Base-by-base conservation (phyloP, 192 early-diverging fungal genomes). In the Glomus cerebriforme region DNA sequence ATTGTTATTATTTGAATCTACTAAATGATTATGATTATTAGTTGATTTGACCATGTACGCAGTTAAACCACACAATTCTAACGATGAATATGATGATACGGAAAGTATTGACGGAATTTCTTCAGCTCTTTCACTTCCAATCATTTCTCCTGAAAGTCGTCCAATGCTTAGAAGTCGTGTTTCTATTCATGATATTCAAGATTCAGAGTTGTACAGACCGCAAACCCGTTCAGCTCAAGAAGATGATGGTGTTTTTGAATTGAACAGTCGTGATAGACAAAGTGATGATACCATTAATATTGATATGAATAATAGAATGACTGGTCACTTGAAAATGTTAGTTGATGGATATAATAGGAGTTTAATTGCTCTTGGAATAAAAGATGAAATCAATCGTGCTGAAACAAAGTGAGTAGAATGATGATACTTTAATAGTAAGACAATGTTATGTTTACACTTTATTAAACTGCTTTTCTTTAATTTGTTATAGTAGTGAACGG, bases 1-100 rank as follows among this genome's bases (percentile, higher is more conserved):
- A 35, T 34, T 9, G 22, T 32, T 35, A 37, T 12, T 67, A 19
- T 67, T 27, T 7, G 15, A 67, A 67, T 67, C 19, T 67, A 12
- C 1, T 34, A 67, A 67, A 35, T 67, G 17, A 35, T 63, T 3
- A 31, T n/a, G 9, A 27, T 73, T 19, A 32, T 63, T 67, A 77
- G 87, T 92, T 39, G 91, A 92, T 81, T 79, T 92, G 65, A 92
- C 91, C 3, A 92, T 92, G 91, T 87, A 90, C 35, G 84, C 87
- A 24, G 65, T 80, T 7, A 43, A 66, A 60, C 82, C 49, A 0
- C 60, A 26, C 69, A 64, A 69, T 31, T 10, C 58, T 27, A 34
- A 12, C 7, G 59, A 66, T 2, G 60, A 43, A 29, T 22, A 66
- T 64, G n/a, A 45, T 6, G 37, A 45, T 9, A 2, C 29, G 7